Base-by-base conservation (phyloP, 108 stramenopile genomes). In the Poteriospumella lacustris region DNA sequence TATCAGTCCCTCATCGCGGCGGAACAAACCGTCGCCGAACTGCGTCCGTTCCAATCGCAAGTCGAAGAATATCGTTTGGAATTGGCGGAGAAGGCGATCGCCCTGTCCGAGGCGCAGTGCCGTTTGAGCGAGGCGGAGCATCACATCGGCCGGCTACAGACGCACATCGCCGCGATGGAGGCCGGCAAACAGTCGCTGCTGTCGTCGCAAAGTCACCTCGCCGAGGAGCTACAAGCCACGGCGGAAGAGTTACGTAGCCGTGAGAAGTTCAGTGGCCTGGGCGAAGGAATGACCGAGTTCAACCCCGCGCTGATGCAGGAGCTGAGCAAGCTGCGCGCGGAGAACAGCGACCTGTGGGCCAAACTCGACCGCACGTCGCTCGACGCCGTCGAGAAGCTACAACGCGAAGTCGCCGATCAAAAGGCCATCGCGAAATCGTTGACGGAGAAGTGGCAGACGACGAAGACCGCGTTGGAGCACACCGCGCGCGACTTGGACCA, bases 291-390 rank as follows among this genome's bases (percentile, higher is more conserved):
- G 3, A 34, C 44, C 36, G 70, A 73, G 33, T 42, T 73, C 5
- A 73, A 73, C 36, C 70, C 70, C 31, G 33, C 3, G 12, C 3
- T 73, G 36, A 73, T 52, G 70, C 43, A 73, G 9, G 70, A 73
- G 36, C 36, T 73, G 33, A n/a, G 31, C 5, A 15, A 52, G 31
- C 31, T 73, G 42, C 36, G 70, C 9, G 36, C 28, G 3, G 70
- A 73, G 31, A 73, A 73, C 33, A 24, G 3, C 3, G 41, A 73
- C 5, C 47, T 73, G 9, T 12, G 5, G 42, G 44, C 12, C 5
- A 39, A 73, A 38, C 5, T 73, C 9, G 47, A 5, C 36, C 31
- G n/a, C 5, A 34, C 12, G 26, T 42, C 70, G 5, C 5, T 38
- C 26, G 70, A 73, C 36, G 26, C 43, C 36, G 9, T 73, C 5